Evolutionary conservation across 495 filamentous ascomycete genomes (phyloP).

Genomic region (Neurospora sp.): DNA sequence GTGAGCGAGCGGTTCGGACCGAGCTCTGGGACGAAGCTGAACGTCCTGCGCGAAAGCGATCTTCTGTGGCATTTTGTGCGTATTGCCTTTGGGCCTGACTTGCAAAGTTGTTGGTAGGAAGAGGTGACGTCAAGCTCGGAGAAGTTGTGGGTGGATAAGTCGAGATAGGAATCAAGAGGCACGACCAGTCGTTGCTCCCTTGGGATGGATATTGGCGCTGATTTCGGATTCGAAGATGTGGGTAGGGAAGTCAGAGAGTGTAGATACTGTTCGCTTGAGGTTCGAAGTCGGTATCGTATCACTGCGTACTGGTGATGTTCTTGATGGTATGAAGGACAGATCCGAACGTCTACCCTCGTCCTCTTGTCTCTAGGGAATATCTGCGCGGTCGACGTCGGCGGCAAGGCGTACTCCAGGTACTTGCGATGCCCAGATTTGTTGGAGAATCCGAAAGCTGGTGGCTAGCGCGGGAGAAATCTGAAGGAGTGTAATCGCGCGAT

Average conservation of each 20-base stretch:
- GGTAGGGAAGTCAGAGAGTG: not conserved
- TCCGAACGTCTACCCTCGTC: not conserved
- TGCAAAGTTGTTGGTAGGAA: not conserved
- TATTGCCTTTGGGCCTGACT: not conserved
- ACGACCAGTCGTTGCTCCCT: not conserved
- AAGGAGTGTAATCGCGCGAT: not conserved
- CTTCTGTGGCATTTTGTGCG: not conserved
- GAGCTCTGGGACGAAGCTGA: not conserved
- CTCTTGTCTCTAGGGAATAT: not conserved
- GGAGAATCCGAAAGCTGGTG: not conserved
- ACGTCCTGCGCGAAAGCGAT: not conserved
- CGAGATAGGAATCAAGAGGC: not conserved
- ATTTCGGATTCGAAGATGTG: not conserved
- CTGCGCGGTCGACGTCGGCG: not conserved
- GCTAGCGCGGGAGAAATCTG: not conserved
- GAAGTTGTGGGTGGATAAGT: not conserved
- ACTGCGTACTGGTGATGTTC: not conserved
- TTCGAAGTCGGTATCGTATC: not conserved
- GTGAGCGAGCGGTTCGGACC: not conserved
- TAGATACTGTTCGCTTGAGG: not conserved
- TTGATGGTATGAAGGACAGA: not conserved
- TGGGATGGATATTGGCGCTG: not conserved
- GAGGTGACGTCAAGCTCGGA: not conserved
- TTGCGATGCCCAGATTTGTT: not conserved
- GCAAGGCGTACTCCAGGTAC: not conserved